These are phyloP conservation scores for Fusarium mexicanum DNA, from an alignment of 2,329 filamentous ascomycete genomes.

Conservation along the genomic window DNA sequence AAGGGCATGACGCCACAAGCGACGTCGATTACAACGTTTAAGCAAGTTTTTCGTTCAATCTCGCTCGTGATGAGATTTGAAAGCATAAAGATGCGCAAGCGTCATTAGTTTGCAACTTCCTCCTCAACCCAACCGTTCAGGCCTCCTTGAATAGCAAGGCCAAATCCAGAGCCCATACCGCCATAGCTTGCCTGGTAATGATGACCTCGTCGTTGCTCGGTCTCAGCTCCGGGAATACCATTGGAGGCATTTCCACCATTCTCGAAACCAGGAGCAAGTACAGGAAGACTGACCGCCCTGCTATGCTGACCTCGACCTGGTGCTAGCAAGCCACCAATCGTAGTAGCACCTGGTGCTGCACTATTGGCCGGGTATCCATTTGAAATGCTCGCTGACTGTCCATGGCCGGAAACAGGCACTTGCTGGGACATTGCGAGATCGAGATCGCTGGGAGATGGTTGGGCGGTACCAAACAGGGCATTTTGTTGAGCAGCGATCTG, in stretches of 20 bases:
- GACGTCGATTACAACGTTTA: constrained; percentile 56
- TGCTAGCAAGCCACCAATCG: constrained; percentile 80
- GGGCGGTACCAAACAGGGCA: constrained; percentile 79
- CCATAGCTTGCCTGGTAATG: constrained; percentile 73
- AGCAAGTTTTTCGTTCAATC: constrained; percentile 47
- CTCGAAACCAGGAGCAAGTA: constrained; percentile 70
- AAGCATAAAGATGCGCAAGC: constrained; percentile 39
- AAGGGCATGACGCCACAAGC: constrained; percentile 41
- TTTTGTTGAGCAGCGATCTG: constrained; percentile 80
- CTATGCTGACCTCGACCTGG: constrained; percentile 75
- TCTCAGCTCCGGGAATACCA: constrained; percentile 58
- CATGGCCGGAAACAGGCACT: constrained; percentile 69
- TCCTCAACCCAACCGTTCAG: constrained; percentile 76
- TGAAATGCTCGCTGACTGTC: constrained; percentile 72
- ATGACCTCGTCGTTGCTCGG: constrained; percentile 67
- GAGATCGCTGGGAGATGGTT: constrained; percentile 66
- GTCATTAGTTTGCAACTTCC: constrained; percentile 66
- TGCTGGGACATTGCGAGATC: constrained; percentile 68
- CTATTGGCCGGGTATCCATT: constrained; percentile 68
- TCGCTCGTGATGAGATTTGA: constrained; percentile 32
- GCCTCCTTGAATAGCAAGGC: constrained; percentile 70
- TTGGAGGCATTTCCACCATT: constrained; percentile 65
- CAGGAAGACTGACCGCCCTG: constrained; percentile 88
- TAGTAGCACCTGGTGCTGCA: constrained; percentile 68
- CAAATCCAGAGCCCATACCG: constrained; percentile 68